Conservation (phyloP, 768 basidiomycete genomes). For the Kwoniella bestiolae region DNA sequence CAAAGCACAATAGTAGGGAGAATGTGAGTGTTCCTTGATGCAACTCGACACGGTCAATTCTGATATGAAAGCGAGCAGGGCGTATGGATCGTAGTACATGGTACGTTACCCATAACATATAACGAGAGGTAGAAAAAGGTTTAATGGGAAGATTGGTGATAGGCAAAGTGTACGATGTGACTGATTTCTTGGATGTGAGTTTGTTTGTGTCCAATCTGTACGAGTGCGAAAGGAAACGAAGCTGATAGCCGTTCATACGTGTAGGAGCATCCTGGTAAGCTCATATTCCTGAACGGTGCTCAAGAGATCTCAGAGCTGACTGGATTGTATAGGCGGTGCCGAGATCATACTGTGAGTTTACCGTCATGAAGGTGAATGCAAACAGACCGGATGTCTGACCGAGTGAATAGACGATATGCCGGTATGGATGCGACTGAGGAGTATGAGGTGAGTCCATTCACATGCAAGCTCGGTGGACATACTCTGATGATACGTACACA, state of each 20-base stretch:
- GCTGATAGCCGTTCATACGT: neutral
- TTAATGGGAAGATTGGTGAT: neutral
- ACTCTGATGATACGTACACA: conserved; percentile 51
- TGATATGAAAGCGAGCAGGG: conserved; percentile 31
- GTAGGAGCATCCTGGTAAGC: conserved; percentile 54
- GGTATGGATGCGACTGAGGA: conserved; percentile 79
- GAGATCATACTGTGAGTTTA: conserved; percentile 67
- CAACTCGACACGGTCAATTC: too few species aligned
- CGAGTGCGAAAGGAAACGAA: neutral
- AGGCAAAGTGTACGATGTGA: conserved; percentile 57
- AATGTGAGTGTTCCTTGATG: conserved; percentile 29
- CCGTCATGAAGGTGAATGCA: neutral
- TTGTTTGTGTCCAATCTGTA: neutral
- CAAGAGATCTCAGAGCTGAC: too few species aligned
- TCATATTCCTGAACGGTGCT: conserved; percentile 52
- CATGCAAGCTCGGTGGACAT: too few species aligned
- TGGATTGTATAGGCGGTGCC: too few species aligned
- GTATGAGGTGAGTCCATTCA: conserved; percentile 48
- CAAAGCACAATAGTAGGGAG: conserved; percentile 62
- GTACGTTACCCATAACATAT: conserved; percentile 17
- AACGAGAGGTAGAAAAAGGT: neutral
- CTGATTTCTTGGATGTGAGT: conserved; percentile 56
- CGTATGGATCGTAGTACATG: conserved; percentile 56
- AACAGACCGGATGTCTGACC: neutral
- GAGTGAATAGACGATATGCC: conserved; percentile 64